These are phyloP conservation scores for Cystobasidium sp. DNA, from an alignment of 1,284 basidiomycete genomes.

Conservation along the genomic window DNA sequence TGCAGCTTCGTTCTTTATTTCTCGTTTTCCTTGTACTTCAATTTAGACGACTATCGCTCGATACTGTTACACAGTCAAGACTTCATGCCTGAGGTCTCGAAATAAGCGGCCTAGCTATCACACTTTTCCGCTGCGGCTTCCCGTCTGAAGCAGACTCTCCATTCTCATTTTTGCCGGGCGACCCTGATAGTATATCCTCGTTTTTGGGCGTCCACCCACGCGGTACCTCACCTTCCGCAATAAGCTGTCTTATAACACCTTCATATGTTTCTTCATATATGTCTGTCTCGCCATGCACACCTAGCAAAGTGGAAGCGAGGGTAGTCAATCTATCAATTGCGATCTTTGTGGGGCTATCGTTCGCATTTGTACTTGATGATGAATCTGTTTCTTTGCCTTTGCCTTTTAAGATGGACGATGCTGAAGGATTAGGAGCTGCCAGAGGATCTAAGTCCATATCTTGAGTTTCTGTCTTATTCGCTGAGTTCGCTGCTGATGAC, in stretches of 20 bases:
- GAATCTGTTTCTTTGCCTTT: conserved; percentile 44
- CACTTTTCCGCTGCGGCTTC: conserved; percentile 21
- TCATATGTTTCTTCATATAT: conserved; percentile 83
- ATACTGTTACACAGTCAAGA: not conserved
- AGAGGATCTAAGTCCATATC: conserved; percentile 43
- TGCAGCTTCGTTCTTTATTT: no score
- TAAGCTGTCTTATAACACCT: conserved; percentile 73
- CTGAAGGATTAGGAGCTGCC: conserved; percentile 24
- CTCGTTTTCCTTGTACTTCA: no score
- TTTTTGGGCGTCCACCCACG: conserved; percentile 73
- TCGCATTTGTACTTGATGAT: not conserved
- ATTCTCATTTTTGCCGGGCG: not conserved
- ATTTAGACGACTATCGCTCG: no score
- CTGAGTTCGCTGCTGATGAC: not conserved
- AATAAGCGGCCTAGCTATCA: conserved; percentile 32
- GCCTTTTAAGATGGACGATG: conserved; percentile 41
- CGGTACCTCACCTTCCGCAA: conserved; percentile 70
- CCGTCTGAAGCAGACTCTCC: not conserved
- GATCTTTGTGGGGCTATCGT: conserved; percentile 58
- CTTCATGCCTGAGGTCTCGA: conserved; percentile 26
- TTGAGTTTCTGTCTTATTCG: conserved; percentile 39
- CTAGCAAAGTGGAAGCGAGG: conserved; percentile 78
- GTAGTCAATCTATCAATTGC: conserved; percentile 75
- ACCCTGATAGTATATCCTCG: conserved; percentile 56
- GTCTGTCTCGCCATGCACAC: conserved; percentile 72